Percentiles rank a stretch among this genome's conserved stretches.
Evolutionary conservation across 805 yeast genomes (phyloP).

Genomic region (Zygoascus bituminiphila): DNA sequence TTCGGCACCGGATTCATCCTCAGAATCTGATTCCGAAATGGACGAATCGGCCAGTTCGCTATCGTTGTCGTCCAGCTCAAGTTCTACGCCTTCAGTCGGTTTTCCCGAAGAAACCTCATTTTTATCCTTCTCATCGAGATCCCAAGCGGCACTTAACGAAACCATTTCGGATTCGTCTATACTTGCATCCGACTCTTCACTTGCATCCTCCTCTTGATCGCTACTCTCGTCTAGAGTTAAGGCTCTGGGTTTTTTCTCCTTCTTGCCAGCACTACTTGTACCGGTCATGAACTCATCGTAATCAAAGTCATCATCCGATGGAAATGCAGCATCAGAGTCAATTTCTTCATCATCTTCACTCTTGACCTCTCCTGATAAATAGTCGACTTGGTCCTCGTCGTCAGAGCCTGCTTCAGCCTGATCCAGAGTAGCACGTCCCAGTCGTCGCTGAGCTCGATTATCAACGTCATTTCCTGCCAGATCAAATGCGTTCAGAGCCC

Average conservation of each 20-base stretch:
- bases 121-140: slow-evolving; percentile 46
- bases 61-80: slow-evolving; percentile 6
- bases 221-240: slow-evolving; percentile 26
- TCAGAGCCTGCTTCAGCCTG: slow-evolving; percentile 24
- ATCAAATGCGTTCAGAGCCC: slow-evolving; percentile 45
- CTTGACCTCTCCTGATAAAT: slow-evolving; percentile 24
- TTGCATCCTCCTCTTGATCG: slow-evolving; percentile 38
- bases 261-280: slow-evolving; percentile 29
- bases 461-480: slow-evolving; percentile 37
- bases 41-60: slow-evolving; percentile 12
- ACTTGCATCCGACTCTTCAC: slow-evolving; percentile 60
- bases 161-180: slow-evolving; percentile 69
- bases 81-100: slow-evolving; percentile 14
- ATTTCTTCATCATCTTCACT: slow-evolving; percentile 39
- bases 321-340: slow-evolving; percentile 83
- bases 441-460: slow-evolving; percentile 19
- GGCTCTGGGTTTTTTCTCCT: slow-evolving; percentile 18
- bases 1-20: slow-evolving; percentile 11
- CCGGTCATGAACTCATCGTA: slow-evolving; percentile 3
- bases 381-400: slow-evolving; percentile 28
- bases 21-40: slow-evolving; percentile 17
- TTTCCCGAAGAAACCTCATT: not conserved
- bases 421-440: not conserved
- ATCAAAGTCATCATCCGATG: slow-evolving; percentile 59
- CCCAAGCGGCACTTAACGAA: slow-evolving; percentile 86